These are phyloP conservation scores for Novymonas esmeraldas DNA, from an alignment of 208 protist species.

Conservation along the genomic window DNA sequence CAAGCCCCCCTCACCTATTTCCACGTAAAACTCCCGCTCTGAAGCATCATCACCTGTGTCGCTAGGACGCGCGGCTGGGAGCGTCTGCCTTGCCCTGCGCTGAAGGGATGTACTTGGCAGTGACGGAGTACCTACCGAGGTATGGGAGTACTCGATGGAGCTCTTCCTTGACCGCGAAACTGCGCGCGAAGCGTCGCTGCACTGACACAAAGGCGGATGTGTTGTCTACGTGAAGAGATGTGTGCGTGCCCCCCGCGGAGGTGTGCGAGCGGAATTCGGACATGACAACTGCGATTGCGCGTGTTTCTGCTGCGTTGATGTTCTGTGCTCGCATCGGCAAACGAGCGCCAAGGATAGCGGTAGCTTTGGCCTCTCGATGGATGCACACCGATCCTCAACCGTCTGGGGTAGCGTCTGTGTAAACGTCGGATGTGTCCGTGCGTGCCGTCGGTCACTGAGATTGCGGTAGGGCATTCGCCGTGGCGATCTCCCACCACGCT, in stretches of 20 bases:
- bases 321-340: neutral
- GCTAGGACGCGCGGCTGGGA: too few species aligned
- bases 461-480: too few species aligned
- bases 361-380: neutral
- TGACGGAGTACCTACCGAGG: neutral
- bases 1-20: too few species aligned
- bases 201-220: neutral
- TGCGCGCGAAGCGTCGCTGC: neutral
- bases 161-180: neutral
- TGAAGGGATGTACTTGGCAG: too few species aligned
- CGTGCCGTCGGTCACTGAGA: too few species aligned
- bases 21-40: too few species aligned
- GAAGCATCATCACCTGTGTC: too few species aligned
- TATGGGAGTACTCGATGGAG: neutral
- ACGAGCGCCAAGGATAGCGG: neutral
- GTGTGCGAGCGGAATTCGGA: neutral
- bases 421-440: too few species aligned
- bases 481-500: too few species aligned
- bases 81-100: too few species aligned
- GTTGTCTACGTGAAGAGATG: conserved; percentile 1
- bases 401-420: too few species aligned
- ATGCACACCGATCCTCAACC: too few species aligned
- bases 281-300: neutral
- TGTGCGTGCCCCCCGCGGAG: neutral
- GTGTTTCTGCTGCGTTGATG: conserved; percentile 5